phyloP scores from a whole-genome alignment of 306 rosid species.

The Fragaria vesca region DNA sequence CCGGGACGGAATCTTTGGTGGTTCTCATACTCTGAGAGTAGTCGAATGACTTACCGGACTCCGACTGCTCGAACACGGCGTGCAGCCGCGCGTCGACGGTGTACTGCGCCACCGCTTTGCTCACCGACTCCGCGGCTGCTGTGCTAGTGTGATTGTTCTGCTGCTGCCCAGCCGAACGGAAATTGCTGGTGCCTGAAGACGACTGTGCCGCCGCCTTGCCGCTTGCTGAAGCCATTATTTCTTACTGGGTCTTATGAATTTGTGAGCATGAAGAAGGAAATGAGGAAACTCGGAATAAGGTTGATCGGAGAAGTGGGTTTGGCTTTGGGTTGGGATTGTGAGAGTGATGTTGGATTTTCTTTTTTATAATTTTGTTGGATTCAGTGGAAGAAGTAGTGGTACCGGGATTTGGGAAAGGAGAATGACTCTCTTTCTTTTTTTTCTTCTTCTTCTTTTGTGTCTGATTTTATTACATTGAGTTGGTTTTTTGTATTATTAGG shows the following conservation, averaged over 20 bases:
- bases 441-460: background rate
- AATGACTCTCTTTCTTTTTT: background rate
- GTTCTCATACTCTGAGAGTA: conserved; percentile 47
- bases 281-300: too few species aligned
- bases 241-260: background rate
- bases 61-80: conserved; percentile 83
- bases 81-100: conserved; percentile 91
- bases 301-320: too few species aligned
- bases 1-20: conserved; percentile 48
- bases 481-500: too few species aligned
- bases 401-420: background rate
- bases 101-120: conserved; percentile 90
- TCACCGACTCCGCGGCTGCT: conserved; percentile 42
- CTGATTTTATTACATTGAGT: background rate
- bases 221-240: background rate
- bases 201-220: conserved; percentile 23
- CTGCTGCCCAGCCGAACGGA: conserved; percentile 14
- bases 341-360: too few species aligned
- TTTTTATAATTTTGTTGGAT: background rate
- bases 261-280: background rate
- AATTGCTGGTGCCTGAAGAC: conserved; percentile 39
- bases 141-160: background rate
- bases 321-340: background rate
- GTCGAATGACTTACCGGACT: conserved; percentile 68
- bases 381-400: background rate